Conservation (phyloP, 164 flowering plant species). For the Dillenia suffruticosa region DNA sequence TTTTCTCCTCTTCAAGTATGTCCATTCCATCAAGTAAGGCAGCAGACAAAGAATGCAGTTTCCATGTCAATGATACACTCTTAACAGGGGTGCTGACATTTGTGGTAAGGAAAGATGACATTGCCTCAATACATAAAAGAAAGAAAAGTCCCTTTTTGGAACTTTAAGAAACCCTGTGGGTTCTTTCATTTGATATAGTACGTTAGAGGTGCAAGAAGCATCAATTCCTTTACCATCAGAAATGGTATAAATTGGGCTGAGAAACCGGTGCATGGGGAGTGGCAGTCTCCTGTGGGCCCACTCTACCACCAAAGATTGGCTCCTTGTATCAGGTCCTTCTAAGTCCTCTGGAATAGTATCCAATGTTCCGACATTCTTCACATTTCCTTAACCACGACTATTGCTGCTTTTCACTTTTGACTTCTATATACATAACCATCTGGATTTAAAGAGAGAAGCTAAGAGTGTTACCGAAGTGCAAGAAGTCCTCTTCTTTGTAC, state of each 20-base stretch:
- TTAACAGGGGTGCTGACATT: slow-evolving; percentile 34
- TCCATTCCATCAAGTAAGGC: slow-evolving; percentile 60
- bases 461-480: slow-evolving; percentile 37
- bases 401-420: slow-evolving; percentile 12
- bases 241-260: slow-evolving; percentile 71
- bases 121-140: slow-evolving; percentile 74
- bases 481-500: slow-evolving; percentile 55
- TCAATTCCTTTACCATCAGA: slow-evolving; percentile 13
- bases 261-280: slow-evolving; percentile 88
- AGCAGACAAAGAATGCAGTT: slow-evolving; percentile 79
- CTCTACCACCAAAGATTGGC: slow-evolving; percentile 37
- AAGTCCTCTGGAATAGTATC: slow-evolving; percentile 78
- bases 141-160: slow-evolving; percentile 74
- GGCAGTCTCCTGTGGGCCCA: slow-evolving; percentile 94
- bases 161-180: slow-evolving; percentile 34
- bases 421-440: slow-evolving; percentile 67
- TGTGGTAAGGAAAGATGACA: slow-evolving; percentile 27
- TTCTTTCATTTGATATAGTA: slow-evolving; percentile 12
- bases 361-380: slow-evolving; percentile 26
- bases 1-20: slow-evolving; percentile 66
- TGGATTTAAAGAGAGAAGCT: slow-evolving; percentile 51
- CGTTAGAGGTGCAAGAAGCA: slow-evolving; percentile 12
- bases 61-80: slow-evolving; percentile 74
- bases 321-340: slow-evolving; percentile 24
- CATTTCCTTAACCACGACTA: slow-evolving; percentile 8